A percentile compares a stretch with the other conserved stretches of the same genome.
phyloP scores from a whole-genome alignment of 2,329 filamentous ascomycete species.

The Sphaerulina musiva region DNA sequence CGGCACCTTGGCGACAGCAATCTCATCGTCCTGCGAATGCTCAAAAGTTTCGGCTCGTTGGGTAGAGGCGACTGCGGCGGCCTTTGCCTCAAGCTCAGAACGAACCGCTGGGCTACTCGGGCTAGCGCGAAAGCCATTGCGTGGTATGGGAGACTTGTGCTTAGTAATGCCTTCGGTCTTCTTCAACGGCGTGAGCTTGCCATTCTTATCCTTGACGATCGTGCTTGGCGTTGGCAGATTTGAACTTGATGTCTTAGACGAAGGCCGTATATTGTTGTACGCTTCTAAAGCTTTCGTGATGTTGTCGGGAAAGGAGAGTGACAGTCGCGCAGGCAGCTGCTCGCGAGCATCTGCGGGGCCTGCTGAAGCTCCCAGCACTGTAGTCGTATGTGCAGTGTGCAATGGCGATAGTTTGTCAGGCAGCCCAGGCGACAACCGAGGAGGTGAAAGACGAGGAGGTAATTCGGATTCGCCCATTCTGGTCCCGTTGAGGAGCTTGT shows the following conservation, averaged over 20 bases:
- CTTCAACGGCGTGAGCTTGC: slow-evolving; percentile 20
- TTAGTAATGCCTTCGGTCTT: slow-evolving; percentile 19
- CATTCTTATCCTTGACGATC: slow-evolving; percentile 19
- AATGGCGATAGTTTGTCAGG: slow-evolving; percentile 22
- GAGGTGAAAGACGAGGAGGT: slow-evolving; percentile 18
- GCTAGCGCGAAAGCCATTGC: slow-evolving; percentile 27
- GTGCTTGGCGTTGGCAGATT: slow-evolving; percentile 12
- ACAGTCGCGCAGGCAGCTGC: slow-evolving; percentile 49
- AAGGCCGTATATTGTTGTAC: not conserved
- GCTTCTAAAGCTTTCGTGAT: slow-evolving; percentile 49
- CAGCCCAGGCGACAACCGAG: slow-evolving; percentile 17
- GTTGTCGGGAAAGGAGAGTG: slow-evolving; percentile 51
- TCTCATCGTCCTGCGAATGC: slow-evolving; percentile 21
- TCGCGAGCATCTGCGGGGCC: not conserved
- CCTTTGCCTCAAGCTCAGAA: slow-evolving; percentile 20
- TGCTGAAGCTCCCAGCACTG: not conserved
- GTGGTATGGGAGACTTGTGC: slow-evolving; percentile 27
- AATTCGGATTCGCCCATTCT: slow-evolving; percentile 9
- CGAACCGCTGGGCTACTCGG: slow-evolving; percentile 27
- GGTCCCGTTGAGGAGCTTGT: slow-evolving; percentile 1
- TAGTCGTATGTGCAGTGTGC: not conserved
- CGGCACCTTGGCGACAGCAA: slow-evolving; percentile 11
- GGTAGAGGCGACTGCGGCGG: slow-evolving; percentile 8
- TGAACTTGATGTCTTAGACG: slow-evolving; percentile 18
- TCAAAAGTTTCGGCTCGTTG: slow-evolving; percentile 13